Base-by-base conservation (phyloP, 2,329 filamentous ascomycete genomes). In the Ilyonectria sp. region DNA sequence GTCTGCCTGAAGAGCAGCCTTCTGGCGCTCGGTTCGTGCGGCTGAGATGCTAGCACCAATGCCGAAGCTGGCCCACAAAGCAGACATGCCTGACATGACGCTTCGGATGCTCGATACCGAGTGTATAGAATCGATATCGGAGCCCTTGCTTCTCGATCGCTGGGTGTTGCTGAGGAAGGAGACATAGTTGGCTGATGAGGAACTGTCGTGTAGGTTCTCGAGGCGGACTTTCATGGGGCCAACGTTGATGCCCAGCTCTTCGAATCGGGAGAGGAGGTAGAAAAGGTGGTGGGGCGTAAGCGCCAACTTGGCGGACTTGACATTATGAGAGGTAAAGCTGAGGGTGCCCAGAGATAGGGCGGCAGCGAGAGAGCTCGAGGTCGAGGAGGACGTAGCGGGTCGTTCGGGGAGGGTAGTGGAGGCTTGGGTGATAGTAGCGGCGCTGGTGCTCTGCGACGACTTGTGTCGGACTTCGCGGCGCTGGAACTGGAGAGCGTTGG, bases 61-160 rank as follows among this genome's bases (percentile, higher is more conserved):
- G 26, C 95, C 93, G 72, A 98, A 91, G 76, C 92, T 94, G 23
- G 94, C 92, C 95, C 95, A 98, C 52, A 98, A 84, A 15, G 93
- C 91, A 65, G 94, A 96, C 93, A 99, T 97, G 80, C 93, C 94
- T 31, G 96, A 97, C 93, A 98, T 95, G 77, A 97, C 95, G 80
- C 95, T 98, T 79, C 95, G 92, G 73, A 99, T 94, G 83, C 96
- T 98, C 26, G 95, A 97, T 47, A 98, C 94, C 7, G 96, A 98
- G 77, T 95, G 94, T 72, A 98, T 94, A 1, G 96, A 98, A 75
- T 94, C 94, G 62, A 92, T 91, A 82, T 98, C 95, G 54, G 93
- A 93, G 71, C 91, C 88, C 69, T 91, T 91, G 70, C 93, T 92
- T 79, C 93, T 93, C 69, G 93, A 92, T 67, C 93, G 90, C 76